Evolutionary conservation across 2,329 filamentous ascomycete species (phyloP), one percentile per base, ranked within the genome.

Genomic region (Lasiodiplodia sp.): DNA sequence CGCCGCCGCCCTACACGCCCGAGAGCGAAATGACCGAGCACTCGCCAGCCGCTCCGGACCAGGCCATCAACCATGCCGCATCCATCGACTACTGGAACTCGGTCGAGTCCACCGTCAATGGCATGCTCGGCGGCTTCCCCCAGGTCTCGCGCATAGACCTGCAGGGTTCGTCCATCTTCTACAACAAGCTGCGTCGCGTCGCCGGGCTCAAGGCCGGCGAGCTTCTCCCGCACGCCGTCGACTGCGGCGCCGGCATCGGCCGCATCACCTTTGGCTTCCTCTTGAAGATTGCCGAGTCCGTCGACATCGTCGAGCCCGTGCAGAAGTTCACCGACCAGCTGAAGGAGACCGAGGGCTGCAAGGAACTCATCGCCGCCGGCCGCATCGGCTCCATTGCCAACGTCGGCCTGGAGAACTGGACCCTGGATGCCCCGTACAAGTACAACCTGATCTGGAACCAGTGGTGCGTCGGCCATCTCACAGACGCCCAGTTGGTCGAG

Each of bases 391-490:
- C 85, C 25, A 85, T 97, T 21, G 91, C 88, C 80, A 93, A 91
- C 72, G 80, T 90, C 2, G 92, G 93, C 0, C 81, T 97, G 0
- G 91, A 97, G 78, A 85, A 87, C 34, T 96, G 92, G 92, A 55
- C 78, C 78, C 0, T 75, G 79, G 7, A 74, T 76, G 23, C 74
- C 79, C 23, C 58, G 6, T 65, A 68, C 10, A 77, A 80, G 60
- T 97, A 97, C 79, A 91, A 94, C 76, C 79, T 97, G 56, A 89
- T 97, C 70, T 97, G 93, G 92, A 91, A 88, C 65, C 94, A 97
- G 79, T 97, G 94, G 94, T 97, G 94, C 79, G 80, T 95, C 8
- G 91, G 92, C 28, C 91, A 97, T 78, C 82, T 97, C 67, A 93
- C 87, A 0, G 93, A 97, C 76, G 80, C 79, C 8, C 89, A 96